phyloP scores from a whole-genome alignment of 2,329 filamentous ascomycete genomes.

The Fusarium dimerum region DNA sequence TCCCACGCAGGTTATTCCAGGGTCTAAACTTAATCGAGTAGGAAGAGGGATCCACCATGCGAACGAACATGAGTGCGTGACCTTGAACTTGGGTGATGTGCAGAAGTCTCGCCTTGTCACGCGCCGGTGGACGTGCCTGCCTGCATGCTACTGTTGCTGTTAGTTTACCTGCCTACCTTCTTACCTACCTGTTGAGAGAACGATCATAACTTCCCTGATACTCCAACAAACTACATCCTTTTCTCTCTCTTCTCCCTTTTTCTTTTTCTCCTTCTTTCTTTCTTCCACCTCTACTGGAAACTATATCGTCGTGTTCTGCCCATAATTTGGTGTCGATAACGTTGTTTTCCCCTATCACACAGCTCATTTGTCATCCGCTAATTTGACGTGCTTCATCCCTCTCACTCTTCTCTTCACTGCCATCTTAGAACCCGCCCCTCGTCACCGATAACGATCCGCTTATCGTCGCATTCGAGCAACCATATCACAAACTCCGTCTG shows the following conservation, averaged over 20 bases:
- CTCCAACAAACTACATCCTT: neutral
- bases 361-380: slow-evolving; percentile 5
- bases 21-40: slow-evolving; percentile 14
- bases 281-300: neutral
- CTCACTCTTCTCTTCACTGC: neutral
- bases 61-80: slow-evolving; percentile 24
- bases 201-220: neutral
- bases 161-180: neutral
- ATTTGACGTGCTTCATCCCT: slow-evolving; percentile 9
- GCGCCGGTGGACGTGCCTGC: slow-evolving; percentile 23
- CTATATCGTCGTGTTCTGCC: neutral
- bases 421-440: slow-evolving; percentile 10
- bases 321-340: slow-evolving; percentile 3
- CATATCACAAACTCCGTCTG: slow-evolving; percentile 8
- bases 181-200: neutral
- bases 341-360: neutral
- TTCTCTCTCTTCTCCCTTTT: slow-evolving; percentile 4
- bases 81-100: slow-evolving; percentile 18
- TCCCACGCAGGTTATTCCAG: slow-evolving; percentile 14
- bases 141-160: slow-evolving; percentile 3
- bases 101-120: slow-evolving; percentile 28
- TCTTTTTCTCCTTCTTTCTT: neutral
- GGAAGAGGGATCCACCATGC: slow-evolving; percentile 17
- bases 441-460: slow-evolving; percentile 29
- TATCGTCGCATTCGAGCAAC: slow-evolving; percentile 27